A percentile compares a stretch with the other conserved stretches of the same genome.
These are phyloP conservation scores for Clavispora fructus DNA, from an alignment of 805 yeast genomes.

Conservation along the genomic window DNA sequence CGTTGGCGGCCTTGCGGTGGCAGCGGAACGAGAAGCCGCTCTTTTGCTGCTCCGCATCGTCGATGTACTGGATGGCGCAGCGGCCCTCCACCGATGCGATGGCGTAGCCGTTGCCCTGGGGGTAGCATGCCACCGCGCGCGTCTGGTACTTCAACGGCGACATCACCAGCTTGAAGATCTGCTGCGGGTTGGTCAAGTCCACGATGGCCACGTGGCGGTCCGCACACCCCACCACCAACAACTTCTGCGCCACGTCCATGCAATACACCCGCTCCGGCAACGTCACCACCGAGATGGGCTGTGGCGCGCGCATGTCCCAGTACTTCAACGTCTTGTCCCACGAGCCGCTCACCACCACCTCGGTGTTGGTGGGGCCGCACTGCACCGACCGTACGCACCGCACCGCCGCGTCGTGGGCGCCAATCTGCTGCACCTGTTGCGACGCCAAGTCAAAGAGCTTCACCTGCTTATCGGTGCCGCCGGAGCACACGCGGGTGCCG, in stretches of 20 bases:
- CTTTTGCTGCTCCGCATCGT: constrained; percentile 68
- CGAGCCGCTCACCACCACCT: constrained; percentile 83
- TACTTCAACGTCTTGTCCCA: constrained; percentile 95
- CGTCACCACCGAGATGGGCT: constrained; percentile 73
- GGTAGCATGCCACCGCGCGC: constrained; percentile 73
- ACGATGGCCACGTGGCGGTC: constrained; percentile 76
- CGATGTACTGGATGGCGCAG: constrained; percentile 89
- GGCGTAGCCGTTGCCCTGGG: constrained; percentile 90
- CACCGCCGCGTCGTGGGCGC: constrained; percentile 81
- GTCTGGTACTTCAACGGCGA: constrained; percentile 92
- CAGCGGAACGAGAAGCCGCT: constrained; percentile 88
- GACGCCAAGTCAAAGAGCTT: constrained; percentile 75
- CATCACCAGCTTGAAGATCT: constrained; percentile 63
- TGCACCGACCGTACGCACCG: constrained; percentile 68
- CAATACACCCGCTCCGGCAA: constrained; percentile 89
- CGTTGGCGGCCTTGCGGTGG: constrained; percentile 65
- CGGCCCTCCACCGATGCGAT: constrained; percentile 93
- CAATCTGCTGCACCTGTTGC: constrained; percentile 80
- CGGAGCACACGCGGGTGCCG: constrained; percentile 82
- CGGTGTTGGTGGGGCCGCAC: constrained; percentile 79
- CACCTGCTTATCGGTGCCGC: constrained; percentile 88
- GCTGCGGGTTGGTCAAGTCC: constrained; percentile 77
- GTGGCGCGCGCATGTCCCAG: constrained; percentile 89
- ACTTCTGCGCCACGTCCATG: constrained; percentile 76
- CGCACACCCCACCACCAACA: constrained; percentile 91